Base-by-base conservation (phyloP, 2,329 filamentous ascomycete species). In the Aspergillus aculeatinus region DNA sequence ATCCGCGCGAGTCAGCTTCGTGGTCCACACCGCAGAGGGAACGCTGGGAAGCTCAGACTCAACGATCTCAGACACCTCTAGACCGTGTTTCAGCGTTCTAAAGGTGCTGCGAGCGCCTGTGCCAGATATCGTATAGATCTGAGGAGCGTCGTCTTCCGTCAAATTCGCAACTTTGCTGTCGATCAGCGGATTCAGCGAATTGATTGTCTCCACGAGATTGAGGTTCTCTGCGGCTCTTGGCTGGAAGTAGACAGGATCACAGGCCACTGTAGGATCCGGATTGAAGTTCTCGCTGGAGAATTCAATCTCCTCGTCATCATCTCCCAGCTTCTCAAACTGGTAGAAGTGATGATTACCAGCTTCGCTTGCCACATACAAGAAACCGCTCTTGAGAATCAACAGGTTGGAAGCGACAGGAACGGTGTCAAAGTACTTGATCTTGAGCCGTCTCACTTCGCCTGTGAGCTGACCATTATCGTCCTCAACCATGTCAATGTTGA, bases 341-440 rank as follows among this genome's bases (percentile, higher is more conserved):
- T 98, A 99, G 67, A 99, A 92, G 61, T 92, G 87, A 72, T 96
- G 91, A 73, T 97, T 95, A 31, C 96, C 95, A 64, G 90, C 92
- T 76, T 99, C 94, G 70, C 91, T 91, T 7, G 92, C 92, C 56
- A 94, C 89, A 70, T 95, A 99, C 11, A 99, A 83, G 72, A 96
- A 99, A 29, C 95, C 96, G 65, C 92, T 96, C 78, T 96, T 96
- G 66, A 99, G 78, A 66, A 99, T 96, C 74, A 92, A 92, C 49
- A 99, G 84, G 71, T 86, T 96, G 0, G 90, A 88, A 0, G 93
- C 92, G 42, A 96, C 83, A 0, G 96, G 94, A 3, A 97, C 90
- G 0, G 95, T 99, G 70, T 99, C 95, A 69, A 98, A 99, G 76
- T 98, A 99, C 75, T 97, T 97, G 77, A 99, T 91, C 75, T 92